Evolutionary conservation across 1,284 basidiomycete species (phyloP), one percentile per base, ranked within the genome.

Genomic region (Nidula niveotomentosa): DNA sequence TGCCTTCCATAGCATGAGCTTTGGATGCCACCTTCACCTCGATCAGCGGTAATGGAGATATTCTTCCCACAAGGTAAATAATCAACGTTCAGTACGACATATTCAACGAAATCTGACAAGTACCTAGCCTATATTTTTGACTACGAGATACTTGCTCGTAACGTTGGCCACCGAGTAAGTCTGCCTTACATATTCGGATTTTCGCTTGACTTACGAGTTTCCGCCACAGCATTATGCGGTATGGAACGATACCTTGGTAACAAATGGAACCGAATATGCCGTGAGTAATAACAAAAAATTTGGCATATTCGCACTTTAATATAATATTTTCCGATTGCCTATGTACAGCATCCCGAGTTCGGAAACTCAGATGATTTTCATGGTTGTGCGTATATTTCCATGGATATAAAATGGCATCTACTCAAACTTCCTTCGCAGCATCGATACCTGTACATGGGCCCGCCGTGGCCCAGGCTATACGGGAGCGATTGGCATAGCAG

Each of bases 11-110:
- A 72, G 70, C 70, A 73, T 59, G 61, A 69, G 53, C 53, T 73
- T 3, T 70, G 69, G 66, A 72, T 70, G 70, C 69, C 68, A 35
- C 62, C 63, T 23, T 61, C 67, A 6, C 52, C 61, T 30, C 59
- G 55, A 23, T 72, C 70, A 6, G 67, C 71, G 0, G 61, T 68
- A 0, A 64, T 72, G 34, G 71, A 73, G 47, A 72, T 73, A 8
- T 61, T 71, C 23, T 50, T 59, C 15, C 69, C 70, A 0, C 43
- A 56, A 34, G 57, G 69, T 66, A 45, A 30, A 56, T 46, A 12
- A 7, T 23, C 45, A 13, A 47, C n/a, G 36, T 41, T 34, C 23
- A 12, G n/a, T 37, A 49, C 39, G 17, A 41, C 35, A 43, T 41
- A 10, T 43, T 15, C 8, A 39, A 10, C 1, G 12, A 41, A 17